Percentiles rank a stretch among this genome's conserved stretches.
Evolutionary conservation across 2,329 filamentous ascomycete genomes (phyloP).

Genomic region (Cladosporium cucumerinum): DNA sequence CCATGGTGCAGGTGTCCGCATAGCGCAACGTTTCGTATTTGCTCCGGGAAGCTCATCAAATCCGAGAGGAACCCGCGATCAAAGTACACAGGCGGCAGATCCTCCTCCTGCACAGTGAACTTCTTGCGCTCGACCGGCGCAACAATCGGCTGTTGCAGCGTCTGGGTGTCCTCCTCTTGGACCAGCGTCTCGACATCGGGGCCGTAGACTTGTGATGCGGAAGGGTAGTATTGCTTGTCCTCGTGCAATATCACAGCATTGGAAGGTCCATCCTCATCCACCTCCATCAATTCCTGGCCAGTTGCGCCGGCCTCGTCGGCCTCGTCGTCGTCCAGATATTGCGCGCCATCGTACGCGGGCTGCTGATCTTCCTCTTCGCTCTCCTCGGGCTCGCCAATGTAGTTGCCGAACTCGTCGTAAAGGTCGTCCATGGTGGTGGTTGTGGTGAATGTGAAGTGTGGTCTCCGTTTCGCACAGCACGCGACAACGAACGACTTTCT

Average conservation of each 20-base stretch:
- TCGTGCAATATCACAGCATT: conserved; percentile 98
- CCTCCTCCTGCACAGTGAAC: conserved; percentile 87
- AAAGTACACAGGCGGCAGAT: conserved; percentile 84
- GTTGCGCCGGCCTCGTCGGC: conserved; percentile 52
- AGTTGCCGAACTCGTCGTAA: conserved; percentile 99
- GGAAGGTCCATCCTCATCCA: conserved; percentile 85
- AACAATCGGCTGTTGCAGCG: conserved; percentile 87
- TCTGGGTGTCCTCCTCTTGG: conserved; percentile 94
- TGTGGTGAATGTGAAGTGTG: not conserved
- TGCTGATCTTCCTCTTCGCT: conserved; percentile 83
- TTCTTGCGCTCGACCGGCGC: conserved; percentile 92
- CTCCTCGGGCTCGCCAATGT: conserved; percentile 88
- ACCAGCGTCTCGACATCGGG: conserved; percentile 92
- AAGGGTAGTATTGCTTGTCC: conserved; percentile 99
- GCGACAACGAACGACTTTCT: conserved; percentile 2
- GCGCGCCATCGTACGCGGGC: conserved; percentile 71
- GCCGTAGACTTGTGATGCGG: conserved; percentile 94
- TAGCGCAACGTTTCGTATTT: conserved; percentile 87
- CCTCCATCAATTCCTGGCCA: conserved; percentile 86
- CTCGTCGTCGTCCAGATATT: conserved; percentile 73
- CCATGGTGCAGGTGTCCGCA: conserved; percentile 94
- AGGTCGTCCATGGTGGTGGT: conserved; percentile 76
- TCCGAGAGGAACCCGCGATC: conserved; percentile 91
- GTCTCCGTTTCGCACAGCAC: not conserved
- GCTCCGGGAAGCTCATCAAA: conserved; percentile 91